A percentile compares a stretch with the other conserved stretches of the same genome.
These are phyloP conservation scores for Hsuehochloa calcarea DNA, from an alignment of 176 grass and related monocot genomes.

Conservation along the genomic window DNA sequence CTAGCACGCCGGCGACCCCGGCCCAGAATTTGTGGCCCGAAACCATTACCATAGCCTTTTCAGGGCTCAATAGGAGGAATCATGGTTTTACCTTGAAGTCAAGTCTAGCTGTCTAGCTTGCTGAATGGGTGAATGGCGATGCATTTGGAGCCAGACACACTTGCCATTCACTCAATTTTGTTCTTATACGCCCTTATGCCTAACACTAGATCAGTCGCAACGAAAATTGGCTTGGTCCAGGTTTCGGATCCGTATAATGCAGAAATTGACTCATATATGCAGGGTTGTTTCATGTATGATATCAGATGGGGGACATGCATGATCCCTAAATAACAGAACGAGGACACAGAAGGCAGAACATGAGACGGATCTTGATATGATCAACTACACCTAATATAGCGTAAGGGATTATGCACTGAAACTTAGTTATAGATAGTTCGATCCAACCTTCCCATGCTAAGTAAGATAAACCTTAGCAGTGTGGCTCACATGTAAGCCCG, in stretches of 20 bases:
- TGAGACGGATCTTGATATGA: too few relatives aligned
- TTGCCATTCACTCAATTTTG: background rate
- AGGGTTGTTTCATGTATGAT: too few relatives aligned
- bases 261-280: too few relatives aligned
- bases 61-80: background rate
- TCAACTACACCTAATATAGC: too few relatives aligned
- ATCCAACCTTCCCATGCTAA: too few relatives aligned
- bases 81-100: slow-evolving; percentile 22
- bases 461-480: too few relatives aligned
- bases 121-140: background rate
- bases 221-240: background rate
- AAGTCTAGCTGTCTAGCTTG: slow-evolving; percentile 16
- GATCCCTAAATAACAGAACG: too few relatives aligned
- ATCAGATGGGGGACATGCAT: too few relatives aligned
- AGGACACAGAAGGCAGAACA: too few relatives aligned
- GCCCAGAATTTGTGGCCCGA: background rate
- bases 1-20: slow-evolving; percentile 33
- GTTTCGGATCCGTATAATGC: background rate
- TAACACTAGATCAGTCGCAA: background rate
- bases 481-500: too few relatives aligned
- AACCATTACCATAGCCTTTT: background rate
- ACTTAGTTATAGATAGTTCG: too few relatives aligned
- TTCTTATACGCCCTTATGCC: background rate
- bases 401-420: too few relatives aligned
- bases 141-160: background rate